phyloP scores from a whole-genome alignment of 75 land plant genomes.

The Azolla pinnata region DNA sequence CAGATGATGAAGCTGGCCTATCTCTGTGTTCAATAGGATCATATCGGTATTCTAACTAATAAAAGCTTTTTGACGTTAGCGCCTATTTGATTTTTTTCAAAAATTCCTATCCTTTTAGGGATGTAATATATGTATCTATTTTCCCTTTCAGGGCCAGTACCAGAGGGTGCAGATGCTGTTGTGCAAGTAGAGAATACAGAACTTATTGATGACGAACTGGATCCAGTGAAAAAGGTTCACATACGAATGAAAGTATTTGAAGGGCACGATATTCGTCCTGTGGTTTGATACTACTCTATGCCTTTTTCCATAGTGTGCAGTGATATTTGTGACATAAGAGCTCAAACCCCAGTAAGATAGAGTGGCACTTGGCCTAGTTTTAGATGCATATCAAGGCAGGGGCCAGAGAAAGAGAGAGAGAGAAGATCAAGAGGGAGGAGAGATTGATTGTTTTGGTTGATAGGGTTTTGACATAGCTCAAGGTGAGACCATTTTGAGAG shows the following conservation, averaged over 20 bases:
- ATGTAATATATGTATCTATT: too few species aligned
- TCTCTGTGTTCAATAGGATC: too few species aligned
- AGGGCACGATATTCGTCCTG: conserved; percentile 84
- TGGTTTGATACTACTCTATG: conserved; percentile 48
- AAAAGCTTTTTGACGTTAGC: too few species aligned
- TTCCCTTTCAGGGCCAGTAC: conserved; percentile 96
- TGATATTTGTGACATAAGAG: background rate
- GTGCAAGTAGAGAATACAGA: conserved; percentile 88
- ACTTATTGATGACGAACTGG: conserved; percentile 16
- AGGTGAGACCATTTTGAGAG: conserved; percentile 50
- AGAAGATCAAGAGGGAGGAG: background rate
- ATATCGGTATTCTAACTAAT: too few species aligned
- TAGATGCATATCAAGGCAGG: too few species aligned
- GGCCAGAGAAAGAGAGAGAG: conserved; percentile 7
- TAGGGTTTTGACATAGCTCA: conserved; percentile 84
- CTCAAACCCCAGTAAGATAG: too few species aligned
- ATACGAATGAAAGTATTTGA: conserved; percentile 34
- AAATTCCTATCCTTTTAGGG: too few species aligned
- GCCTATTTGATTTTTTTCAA: too few species aligned
- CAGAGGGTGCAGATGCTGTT: conserved; percentile 93
- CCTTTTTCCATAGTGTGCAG: too few species aligned
- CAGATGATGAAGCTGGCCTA: too few species aligned
- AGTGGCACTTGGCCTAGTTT: too few species aligned
- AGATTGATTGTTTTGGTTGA: conserved; percentile 1
- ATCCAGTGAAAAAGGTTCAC: conserved; percentile 38